Conservation (phyloP, 148 eudicot genomes). For the Rhododendron williamsianum region DNA sequence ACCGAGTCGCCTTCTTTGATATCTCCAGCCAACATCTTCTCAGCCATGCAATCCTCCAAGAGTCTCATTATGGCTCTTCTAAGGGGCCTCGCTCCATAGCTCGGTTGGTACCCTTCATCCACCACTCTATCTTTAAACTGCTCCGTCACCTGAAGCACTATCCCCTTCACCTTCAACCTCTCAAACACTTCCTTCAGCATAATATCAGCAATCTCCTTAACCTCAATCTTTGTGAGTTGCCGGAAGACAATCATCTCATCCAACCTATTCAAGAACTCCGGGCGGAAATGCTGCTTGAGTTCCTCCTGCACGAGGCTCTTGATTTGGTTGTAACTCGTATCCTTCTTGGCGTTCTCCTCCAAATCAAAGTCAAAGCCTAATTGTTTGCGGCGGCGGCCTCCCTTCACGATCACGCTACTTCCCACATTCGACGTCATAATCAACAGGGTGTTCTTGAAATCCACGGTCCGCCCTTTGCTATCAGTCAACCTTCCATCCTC, state of each 20-base stretch:
- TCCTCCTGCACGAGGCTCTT: slow-evolving; percentile 76
- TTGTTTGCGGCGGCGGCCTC: slow-evolving; percentile 48
- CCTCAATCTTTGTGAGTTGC: slow-evolving; percentile 81
- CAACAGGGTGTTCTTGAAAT: slow-evolving; percentile 80
- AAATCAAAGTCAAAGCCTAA: slow-evolving; percentile 62
- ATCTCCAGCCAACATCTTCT: slow-evolving; percentile 83
- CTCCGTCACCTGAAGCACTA: slow-evolving; percentile 77
- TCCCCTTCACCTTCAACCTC: slow-evolving; percentile 56
- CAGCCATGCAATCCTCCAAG: slow-evolving; percentile 90
- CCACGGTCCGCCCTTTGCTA: slow-evolving; percentile 85
- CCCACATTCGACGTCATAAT: slow-evolving; percentile 94
- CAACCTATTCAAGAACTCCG: slow-evolving; percentile 82
- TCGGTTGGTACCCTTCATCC: slow-evolving; percentile 82
- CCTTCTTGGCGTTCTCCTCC: slow-evolving; percentile 61
- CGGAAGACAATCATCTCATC: slow-evolving; percentile 91
- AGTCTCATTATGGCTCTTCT: slow-evolving; percentile 93
- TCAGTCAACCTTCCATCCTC: slow-evolving; percentile 94
- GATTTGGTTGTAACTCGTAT: slow-evolving; percentile 69
- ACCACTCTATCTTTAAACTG: slow-evolving; percentile 71
- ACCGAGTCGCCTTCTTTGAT: slow-evolving; percentile 87
- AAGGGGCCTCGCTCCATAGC: slow-evolving; percentile 86
- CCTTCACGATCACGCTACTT: slow-evolving; percentile 82
- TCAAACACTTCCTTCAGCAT: slow-evolving; percentile 89
- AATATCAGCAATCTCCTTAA: slow-evolving; percentile 84
- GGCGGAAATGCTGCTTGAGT: slow-evolving; percentile 78